Evolutionary conservation across 306 rosid species (phyloP).

Genomic region (Acacia confusa): DNA sequence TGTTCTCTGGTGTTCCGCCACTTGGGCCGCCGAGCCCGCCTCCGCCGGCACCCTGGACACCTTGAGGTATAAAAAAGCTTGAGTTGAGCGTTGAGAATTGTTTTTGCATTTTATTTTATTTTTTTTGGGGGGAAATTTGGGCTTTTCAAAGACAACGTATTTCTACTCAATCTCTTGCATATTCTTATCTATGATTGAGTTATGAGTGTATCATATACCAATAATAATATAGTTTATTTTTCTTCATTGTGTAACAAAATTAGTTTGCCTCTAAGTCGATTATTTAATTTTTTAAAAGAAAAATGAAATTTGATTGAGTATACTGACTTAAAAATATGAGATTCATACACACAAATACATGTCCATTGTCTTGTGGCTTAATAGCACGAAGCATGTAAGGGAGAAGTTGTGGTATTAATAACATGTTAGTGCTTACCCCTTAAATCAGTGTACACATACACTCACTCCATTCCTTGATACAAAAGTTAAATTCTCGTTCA

Average conservation of each 20-base stretch:
- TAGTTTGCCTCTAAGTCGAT: neutral
- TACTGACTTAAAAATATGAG: neutral
- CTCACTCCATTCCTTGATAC: too few relatives aligned
- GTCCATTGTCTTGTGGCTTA: too few relatives aligned
- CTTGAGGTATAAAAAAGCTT: constrained; percentile 23
- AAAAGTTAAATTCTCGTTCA: too few relatives aligned
- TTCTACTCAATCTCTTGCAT: neutral
- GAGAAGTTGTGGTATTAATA: too few relatives aligned
- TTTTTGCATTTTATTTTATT: neutral
- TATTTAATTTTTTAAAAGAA: neutral
- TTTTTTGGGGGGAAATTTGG: neutral
- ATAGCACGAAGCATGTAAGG: too few relatives aligned
- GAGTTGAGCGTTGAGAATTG: neutral
- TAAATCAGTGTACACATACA: too few relatives aligned
- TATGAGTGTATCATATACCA: neutral
- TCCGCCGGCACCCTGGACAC: constrained; percentile 67
- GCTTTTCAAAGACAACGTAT: neutral
- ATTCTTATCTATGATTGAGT: neutral
- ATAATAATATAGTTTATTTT: neutral
- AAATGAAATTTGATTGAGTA: neutral
- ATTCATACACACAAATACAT: too few relatives aligned
- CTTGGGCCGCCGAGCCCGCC: constrained; percentile 57
- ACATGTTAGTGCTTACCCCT: too few relatives aligned
- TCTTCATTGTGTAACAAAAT: neutral
- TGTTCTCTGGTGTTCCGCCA: constrained; percentile 65